These are phyloP conservation scores for Protomyces lactucae-debilis DNA, from an alignment of 1,139 yeast genomes.

Conservation along the genomic window DNA sequence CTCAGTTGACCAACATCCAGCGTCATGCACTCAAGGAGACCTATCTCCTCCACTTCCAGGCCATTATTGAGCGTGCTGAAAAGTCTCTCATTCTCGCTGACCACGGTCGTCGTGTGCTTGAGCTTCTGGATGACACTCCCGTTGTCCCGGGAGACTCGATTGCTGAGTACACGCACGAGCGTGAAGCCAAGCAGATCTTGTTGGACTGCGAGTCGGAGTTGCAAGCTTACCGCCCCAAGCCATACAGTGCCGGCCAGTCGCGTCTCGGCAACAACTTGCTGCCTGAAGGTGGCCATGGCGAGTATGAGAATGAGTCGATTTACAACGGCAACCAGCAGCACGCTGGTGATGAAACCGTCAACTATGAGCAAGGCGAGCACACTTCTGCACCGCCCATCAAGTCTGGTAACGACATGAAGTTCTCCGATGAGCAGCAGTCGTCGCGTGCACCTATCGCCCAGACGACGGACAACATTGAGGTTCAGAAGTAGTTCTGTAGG, in stretches of 20 bases:
- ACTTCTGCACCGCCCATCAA: constrained; percentile 23
- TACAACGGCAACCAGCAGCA: constrained; percentile 22
- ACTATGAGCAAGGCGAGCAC: constrained; percentile 17
- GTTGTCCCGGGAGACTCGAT: constrained; percentile 75
- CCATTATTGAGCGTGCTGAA: constrained; percentile 76
- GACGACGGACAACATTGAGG: too few relatives aligned
- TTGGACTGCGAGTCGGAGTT: constrained; percentile 31
- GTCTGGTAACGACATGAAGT: constrained; percentile 14
- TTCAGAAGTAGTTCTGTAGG: too few relatives aligned
- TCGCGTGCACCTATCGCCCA: constrained; percentile 24
- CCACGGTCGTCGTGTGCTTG: constrained; percentile 79
- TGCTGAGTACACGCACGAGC: constrained; percentile 30
- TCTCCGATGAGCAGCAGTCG: constrained; percentile 21
- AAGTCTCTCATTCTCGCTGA: constrained; percentile 82
- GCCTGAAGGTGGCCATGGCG: constrained; percentile 12
- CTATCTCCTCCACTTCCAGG: constrained; percentile 75
- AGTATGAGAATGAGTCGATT: constrained; percentile 24
- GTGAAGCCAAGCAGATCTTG: constrained; percentile 30
- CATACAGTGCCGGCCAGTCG: constrained; percentile 19
- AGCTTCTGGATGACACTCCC: constrained; percentile 75
- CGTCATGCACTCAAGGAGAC: constrained; percentile 84
- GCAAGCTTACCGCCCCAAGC: constrained; percentile 29
- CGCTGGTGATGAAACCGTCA: constrained; percentile 7
- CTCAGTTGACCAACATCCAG: constrained; percentile 80
- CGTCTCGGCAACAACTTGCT: constrained; percentile 23